Conservation (phyloP, 495 filamentous ascomycete species). For the Xylaria acuta region DNA sequence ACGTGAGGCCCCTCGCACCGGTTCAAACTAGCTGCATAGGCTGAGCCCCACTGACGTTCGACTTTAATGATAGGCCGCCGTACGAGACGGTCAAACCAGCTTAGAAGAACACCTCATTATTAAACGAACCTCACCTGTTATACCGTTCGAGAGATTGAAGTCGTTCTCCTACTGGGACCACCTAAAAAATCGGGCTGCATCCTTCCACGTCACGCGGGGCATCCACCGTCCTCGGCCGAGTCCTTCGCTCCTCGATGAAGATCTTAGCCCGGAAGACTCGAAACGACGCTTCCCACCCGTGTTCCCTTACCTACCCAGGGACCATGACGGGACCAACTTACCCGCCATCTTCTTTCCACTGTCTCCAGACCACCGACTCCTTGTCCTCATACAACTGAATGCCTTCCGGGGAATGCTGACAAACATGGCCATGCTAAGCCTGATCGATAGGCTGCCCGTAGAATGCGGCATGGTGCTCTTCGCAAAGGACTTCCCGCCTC, state of each 20-base stretch:
- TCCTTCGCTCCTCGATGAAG: not conserved
- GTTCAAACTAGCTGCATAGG: not conserved
- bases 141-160: slow-evolving; percentile 10
- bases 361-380: slow-evolving; percentile 41
- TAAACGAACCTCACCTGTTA: not conserved
- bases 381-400: slow-evolving; percentile 48
- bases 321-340: slow-evolving; percentile 8
- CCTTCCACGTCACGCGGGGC: not conserved
- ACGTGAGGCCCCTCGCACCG: not conserved
- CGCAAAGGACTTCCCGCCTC: slow-evolving; percentile 28
- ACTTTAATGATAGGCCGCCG: not conserved
- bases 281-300: slow-evolving; percentile 31
- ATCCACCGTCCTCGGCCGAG: not conserved
- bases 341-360: slow-evolving; percentile 41
- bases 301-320: slow-evolving; percentile 33
- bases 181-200: slow-evolving; percentile 5
- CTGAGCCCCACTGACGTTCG: not conserved
- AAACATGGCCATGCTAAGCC: slow-evolving; percentile 40
- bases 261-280: not conserved
- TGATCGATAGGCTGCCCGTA: slow-evolving; percentile 34
- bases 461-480: slow-evolving; percentile 36
- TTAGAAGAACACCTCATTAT: slow-evolving; percentile 11
- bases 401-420: slow-evolving; percentile 41
- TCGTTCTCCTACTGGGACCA: slow-evolving; percentile 27
- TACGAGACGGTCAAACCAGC: not conserved